A percentile compares a stretch with the other conserved stretches of the same genome.
Conservation (phyloP, 345 rosid species). For the Gossypium turneri region DNA sequence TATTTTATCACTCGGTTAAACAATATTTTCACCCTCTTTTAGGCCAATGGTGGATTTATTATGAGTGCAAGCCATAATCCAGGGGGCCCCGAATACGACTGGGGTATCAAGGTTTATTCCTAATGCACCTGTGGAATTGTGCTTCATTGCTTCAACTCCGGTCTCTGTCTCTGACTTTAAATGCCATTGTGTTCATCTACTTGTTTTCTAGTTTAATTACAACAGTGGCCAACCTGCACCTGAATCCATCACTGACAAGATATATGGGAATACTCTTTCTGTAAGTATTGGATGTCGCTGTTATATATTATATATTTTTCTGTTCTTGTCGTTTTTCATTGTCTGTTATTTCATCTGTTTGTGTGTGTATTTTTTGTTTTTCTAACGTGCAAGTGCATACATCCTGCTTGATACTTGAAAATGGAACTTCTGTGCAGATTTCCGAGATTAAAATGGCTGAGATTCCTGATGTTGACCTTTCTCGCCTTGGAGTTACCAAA, state of each 20-base stretch:
- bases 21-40: constrained; percentile 11
- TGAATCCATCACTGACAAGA: constrained; percentile 87
- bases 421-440: constrained; percentile 44
- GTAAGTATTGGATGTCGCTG: constrained; percentile 45
- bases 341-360: neutral
- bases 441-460: constrained; percentile 83
- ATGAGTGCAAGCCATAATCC: constrained; percentile 99
- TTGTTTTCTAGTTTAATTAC: constrained; percentile 67
- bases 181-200: constrained; percentile 5
- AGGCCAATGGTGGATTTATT: constrained; percentile 95
- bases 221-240: constrained; percentile 97
- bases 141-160: neutral
- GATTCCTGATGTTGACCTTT: constrained; percentile 77
- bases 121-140: neutral
- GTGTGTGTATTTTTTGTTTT: neutral
- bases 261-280: constrained; percentile 90
- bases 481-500: constrained; percentile 58
- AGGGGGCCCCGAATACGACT: constrained; percentile 90
- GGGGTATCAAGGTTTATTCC: constrained; percentile 89
- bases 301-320: neutral
- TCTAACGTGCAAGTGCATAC: neutral
- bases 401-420: constrained; percentile 14
- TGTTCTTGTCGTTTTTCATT: neutral
- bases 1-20: constrained; percentile 5
- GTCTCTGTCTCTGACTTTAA: constrained; percentile 11